Base-by-base conservation (phyloP, 768 basidiomycete genomes). In the Xerocomellus intermedius region DNA sequence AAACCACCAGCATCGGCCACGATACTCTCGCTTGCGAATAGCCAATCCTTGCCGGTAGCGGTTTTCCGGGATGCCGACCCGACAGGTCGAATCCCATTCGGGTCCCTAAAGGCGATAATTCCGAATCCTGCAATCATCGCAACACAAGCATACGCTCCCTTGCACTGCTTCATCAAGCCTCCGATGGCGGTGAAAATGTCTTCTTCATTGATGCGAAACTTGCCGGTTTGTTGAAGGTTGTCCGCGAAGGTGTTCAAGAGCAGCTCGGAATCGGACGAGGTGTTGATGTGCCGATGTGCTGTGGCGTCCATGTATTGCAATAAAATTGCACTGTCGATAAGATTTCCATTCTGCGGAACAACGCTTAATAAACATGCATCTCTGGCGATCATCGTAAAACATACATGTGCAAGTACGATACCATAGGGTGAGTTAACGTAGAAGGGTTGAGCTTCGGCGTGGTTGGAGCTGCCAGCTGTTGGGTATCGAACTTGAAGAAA, bases 351-450 rank as follows among this genome's bases (percentile, higher is more conserved):
- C 95, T 99, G 65, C 46, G 32, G 41, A 28, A 32, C 24, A 13
- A 42, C 4, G 38, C n/a, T 28, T 28, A 28, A 37, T 68, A 9
- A 65, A 36, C 19, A 39, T 9, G 24, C 14, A 12, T 35, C 26
- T 39, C 26, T 4, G 33, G 21, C 1, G 35, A 32, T 17, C 28
- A 19, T 19, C 2, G 41, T 14, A 19, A 50, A 28, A 77, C 87
- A 59, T 70, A 95, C 96, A 79, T 99, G 96, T 19, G 92, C 97
- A 68, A 99, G 89, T 58, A 95, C 93, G 67, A 99, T 96, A 48
- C 97, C 97, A 71, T 98, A 99, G 4, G 97, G 97, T n/a, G 94
- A 96, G 76, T 99, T 99, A 64, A 99, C 97, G 69, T 99, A 99
- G 80, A 99, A 99, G 1, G 97, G 97, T 69, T 99, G 97, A 8